Percentiles rank a stretch among this genome's conserved stretches.
These are phyloP conservation scores for Secale cereale DNA, from an alignment of 176 grass and related monocot species.

Conservation along the genomic window DNA sequence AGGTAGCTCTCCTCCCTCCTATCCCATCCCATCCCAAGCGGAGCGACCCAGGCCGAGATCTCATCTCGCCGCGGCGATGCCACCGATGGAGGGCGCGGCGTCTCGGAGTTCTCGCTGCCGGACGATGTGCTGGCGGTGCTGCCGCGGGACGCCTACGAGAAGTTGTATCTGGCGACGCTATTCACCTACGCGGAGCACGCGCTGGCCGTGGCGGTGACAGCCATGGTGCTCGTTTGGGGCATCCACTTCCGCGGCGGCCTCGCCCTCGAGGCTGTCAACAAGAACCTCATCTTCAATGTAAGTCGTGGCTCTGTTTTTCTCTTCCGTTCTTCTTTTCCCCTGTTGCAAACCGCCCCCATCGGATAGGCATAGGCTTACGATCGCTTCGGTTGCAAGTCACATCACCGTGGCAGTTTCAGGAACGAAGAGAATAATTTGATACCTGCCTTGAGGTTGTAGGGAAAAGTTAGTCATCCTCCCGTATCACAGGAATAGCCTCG, in stretches of 20 bases:
- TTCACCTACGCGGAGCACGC: constrained; percentile 73
- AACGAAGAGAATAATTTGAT: neutral
- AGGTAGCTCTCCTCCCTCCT: neutral
- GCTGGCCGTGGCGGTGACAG: constrained; percentile 34
- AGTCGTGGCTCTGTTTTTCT: neutral
- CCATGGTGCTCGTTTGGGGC: constrained; percentile 84
- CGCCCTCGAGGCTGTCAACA: constrained; percentile 66
- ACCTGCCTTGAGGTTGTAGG: neutral
- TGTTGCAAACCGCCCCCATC: neutral
- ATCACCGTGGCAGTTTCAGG: neutral
- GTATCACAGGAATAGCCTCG: neutral
- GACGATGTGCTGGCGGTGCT: constrained; percentile 72
- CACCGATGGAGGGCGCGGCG: constrained; percentile 12
- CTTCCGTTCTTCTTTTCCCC: no score
- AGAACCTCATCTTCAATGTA: constrained; percentile 97
- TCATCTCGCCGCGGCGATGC: constrained; percentile 10
- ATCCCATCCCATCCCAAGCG: neutral
- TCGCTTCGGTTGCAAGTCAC: constrained; percentile 15
- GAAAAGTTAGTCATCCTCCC: neutral
- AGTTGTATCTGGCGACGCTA: constrained; percentile 87
- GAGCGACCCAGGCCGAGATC: neutral
- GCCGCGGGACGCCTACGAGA: constrained; percentile 71
- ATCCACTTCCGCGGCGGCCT: constrained; percentile 86
- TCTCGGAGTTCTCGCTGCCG: constrained; percentile 53
- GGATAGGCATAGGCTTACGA: neutral